phyloP scores from a whole-genome alignment of 257 asterid genomes.

The Nicotiana obtusifolia region DNA sequence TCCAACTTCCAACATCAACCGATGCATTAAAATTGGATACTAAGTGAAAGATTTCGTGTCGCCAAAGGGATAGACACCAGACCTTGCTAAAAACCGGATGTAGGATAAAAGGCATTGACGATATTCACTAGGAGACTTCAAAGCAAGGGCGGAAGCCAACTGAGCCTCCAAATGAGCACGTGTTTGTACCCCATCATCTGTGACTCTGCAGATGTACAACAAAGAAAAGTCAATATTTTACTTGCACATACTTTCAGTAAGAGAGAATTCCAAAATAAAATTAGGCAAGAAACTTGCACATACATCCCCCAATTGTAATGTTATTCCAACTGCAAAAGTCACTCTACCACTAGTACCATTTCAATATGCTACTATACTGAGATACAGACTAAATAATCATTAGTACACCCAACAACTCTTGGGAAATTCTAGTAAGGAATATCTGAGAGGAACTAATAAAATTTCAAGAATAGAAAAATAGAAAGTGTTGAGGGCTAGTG shows the following conservation, averaged over 20 bases:
- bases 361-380: neutral
- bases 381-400: neutral
- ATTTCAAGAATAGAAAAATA: neutral
- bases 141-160: conserved; percentile 83
- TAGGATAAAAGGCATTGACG: conserved; percentile 86
- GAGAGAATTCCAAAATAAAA: neutral
- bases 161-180: conserved; percentile 98
- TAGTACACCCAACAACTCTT: neutral
- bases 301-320: neutral
- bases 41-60: neutral
- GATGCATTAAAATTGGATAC: neutral
- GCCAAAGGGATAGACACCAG: conserved; percentile 17
- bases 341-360: neutral
- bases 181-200: conserved; percentile 92
- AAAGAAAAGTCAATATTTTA: neutral
- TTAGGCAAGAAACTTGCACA: neutral
- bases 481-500: neutral
- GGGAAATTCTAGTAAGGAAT: neutral
- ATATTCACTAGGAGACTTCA: conserved; percentile 85
- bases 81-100: conserved; percentile 86
- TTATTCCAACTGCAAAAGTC: neutral
- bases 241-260: conserved; percentile 5
- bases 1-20: neutral
- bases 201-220: conserved; percentile 48
- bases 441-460: neutral